Evolutionary conservation across 345 rosid genomes (phyloP), one percentile per base, ranked within the genome.

Genomic region (Salix brachista): DNA sequence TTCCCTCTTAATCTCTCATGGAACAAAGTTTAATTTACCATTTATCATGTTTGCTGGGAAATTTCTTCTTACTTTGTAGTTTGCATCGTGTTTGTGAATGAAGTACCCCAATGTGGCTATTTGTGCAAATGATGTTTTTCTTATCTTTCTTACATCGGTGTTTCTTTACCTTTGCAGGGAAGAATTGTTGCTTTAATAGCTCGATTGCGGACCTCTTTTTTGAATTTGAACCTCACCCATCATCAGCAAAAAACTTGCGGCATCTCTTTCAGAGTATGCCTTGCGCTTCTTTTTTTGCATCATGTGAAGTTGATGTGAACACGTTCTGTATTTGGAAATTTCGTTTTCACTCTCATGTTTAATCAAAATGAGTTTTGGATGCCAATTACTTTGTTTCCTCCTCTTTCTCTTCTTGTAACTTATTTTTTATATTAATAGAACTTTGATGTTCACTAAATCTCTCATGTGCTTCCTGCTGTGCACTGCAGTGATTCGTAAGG

Each of bases 241-340:
- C 98, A 58, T 95, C 99, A 34, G 80, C 87, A 2, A 95, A 93
- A 88, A 95, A 95, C 80, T 39, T 95, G 66, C 90, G 90, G 69
- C 99, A 95, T 87, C 94, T 93, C 82, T 95, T 91, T 83, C 94
- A 95, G 85, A 93, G 97, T 93, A 88, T 75, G 88, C 69, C 78
- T 72, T 72, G 6, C 30, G 30, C 34, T 21, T 48, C 64, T 64
- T 60, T 52, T 76, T 76, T 68, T 19, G 76, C 30, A 32, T 23
- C 32, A 37, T 60, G 21, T 19, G 6, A 16, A 21, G 21, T 32
- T 71, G 9, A 50, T 64, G 23, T 23, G 34, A 11, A 60, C 16
- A 65, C 71, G 39, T 46, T 77, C 65, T 77, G 25, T 26, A 72
- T 7, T 69, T 41, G 68, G 30, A 71, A 30, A 10, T 67, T 71